Evolutionary conservation across 2,329 filamentous ascomycete species (phyloP).

Genomic region (Colletotrichum gigasporum): DNA sequence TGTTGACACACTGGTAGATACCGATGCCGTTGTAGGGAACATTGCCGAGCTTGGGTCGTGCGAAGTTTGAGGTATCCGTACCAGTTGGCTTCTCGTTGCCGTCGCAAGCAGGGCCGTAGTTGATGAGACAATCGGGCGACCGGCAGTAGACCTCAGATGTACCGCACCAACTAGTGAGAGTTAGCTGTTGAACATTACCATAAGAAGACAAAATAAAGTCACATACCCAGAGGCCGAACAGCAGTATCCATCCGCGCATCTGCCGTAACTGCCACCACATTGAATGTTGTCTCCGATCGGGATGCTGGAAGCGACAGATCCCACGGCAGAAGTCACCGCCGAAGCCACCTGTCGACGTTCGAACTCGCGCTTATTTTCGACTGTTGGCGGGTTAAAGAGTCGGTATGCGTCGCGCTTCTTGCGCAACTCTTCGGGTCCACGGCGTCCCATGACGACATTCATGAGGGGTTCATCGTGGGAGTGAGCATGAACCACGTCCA

Average conservation of each 20-base stretch:
- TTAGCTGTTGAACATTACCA: not conserved
- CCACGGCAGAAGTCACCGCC: too few species aligned
- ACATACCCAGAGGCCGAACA: slow-evolving; percentile 45
- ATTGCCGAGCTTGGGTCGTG: slow-evolving; percentile 37
- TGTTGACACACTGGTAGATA: slow-evolving; percentile 40
- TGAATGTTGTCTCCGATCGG: slow-evolving; percentile 22
- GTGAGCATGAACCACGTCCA: slow-evolving; percentile 38
- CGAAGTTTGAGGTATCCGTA: slow-evolving; percentile 33
- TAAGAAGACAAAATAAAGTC: too few species aligned
- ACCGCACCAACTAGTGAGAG: slow-evolving; percentile 39
- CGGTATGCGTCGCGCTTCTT: slow-evolving; percentile 31
- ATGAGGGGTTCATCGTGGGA: slow-evolving; percentile 35
- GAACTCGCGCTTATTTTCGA: too few species aligned
- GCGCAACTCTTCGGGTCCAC: not conserved
- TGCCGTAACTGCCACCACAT: slow-evolving; percentile 41
- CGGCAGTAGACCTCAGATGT: slow-evolving; percentile 36
- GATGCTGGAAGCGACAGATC: not conserved
- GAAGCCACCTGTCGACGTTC: slow-evolving; percentile 33
- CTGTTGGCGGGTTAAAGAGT: slow-evolving; percentile 38
- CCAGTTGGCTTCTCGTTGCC: slow-evolving; percentile 41
- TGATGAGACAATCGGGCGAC: slow-evolving; percentile 40
- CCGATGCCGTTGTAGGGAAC: slow-evolving; percentile 43
- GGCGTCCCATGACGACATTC: slow-evolving; percentile 19
- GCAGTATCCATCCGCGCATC: slow-evolving; percentile 43
- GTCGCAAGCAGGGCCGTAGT: slow-evolving; percentile 41